These are phyloP conservation scores for Cryptomeria japonica DNA, from an alignment of 75 land plant genomes.

Conservation along the genomic window DNA sequence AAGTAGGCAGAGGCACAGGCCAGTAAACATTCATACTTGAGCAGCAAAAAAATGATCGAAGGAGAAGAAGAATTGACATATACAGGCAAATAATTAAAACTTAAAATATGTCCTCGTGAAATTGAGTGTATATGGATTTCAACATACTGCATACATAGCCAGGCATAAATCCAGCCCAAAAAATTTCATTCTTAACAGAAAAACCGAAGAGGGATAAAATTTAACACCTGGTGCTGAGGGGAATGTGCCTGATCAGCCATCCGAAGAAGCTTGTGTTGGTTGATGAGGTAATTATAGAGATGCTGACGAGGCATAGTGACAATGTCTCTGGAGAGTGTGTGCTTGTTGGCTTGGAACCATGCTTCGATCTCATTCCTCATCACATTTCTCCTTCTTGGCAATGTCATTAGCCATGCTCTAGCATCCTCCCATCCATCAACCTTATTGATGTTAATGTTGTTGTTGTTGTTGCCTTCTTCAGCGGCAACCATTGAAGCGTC, in stretches of 20 bases:
- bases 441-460: background rate
- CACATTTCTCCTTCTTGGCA: constrained; percentile 19
- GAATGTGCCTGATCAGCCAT: constrained; percentile 15
- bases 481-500: background rate
- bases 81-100: background rate
- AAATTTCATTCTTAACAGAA: background rate
- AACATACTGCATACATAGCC: background rate
- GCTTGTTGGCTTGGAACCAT: constrained; percentile 9
- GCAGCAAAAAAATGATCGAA: background rate
- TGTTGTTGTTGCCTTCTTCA: background rate
- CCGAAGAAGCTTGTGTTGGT: constrained; percentile 14
- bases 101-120: background rate
- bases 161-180: background rate
- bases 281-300: constrained; percentile 9
- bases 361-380: constrained; percentile 8
- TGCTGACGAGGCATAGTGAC: constrained; percentile 11
- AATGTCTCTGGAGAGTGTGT: constrained; percentile 12
- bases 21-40: too few species aligned
- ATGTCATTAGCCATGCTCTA: constrained; percentile 11
- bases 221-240: constrained; percentile 1
- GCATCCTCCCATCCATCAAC: constrained; percentile 18
- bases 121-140: background rate
- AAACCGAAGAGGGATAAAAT: background rate
- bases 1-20: background rate
- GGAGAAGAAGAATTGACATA: background rate